Conservation (phyloP, 257 asterid species). For the Solanum verrucosum region DNA sequence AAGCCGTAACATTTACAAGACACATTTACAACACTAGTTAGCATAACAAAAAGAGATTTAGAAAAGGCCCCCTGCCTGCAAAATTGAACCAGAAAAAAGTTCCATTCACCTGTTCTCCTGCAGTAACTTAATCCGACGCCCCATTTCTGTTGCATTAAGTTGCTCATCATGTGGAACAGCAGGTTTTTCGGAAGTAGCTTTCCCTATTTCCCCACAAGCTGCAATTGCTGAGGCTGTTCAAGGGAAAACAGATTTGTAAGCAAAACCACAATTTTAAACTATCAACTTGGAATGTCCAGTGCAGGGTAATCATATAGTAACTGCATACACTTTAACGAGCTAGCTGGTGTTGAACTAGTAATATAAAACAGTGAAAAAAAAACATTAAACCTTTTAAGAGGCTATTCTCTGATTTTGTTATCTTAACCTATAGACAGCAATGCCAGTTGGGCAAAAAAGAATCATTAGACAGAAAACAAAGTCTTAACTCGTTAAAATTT, state of each 20-base stretch:
- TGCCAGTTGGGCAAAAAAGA: neutral
- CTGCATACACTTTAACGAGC: neutral
- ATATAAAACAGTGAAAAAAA: neutral
- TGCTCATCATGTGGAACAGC: slow-evolving; percentile 51
- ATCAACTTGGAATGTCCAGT: neutral
- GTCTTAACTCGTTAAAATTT: neutral
- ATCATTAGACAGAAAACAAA: neutral
- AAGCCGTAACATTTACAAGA: neutral
- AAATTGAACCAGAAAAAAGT: neutral
- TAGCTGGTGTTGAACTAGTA: neutral
- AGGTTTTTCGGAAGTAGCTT: slow-evolving; percentile 32
- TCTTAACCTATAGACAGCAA: neutral
- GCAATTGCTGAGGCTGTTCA: slow-evolving; percentile 71
- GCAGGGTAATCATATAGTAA: neutral
- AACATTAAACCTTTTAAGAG: neutral
- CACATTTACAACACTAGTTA: neutral
- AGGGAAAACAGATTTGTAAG: neutral
- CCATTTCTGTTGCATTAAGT: slow-evolving; percentile 70
- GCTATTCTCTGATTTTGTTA: neutral
- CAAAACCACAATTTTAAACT: neutral
- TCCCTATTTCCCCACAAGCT: slow-evolving; percentile 44
- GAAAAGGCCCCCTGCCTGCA: neutral
- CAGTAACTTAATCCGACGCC: slow-evolving; percentile 66
- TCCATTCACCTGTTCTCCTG: slow-evolving; percentile 65
- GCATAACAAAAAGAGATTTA: neutral